Evolutionary conservation across 306 rosid species (phyloP).

Genomic region (Herpetospermum pedunculosum): DNA sequence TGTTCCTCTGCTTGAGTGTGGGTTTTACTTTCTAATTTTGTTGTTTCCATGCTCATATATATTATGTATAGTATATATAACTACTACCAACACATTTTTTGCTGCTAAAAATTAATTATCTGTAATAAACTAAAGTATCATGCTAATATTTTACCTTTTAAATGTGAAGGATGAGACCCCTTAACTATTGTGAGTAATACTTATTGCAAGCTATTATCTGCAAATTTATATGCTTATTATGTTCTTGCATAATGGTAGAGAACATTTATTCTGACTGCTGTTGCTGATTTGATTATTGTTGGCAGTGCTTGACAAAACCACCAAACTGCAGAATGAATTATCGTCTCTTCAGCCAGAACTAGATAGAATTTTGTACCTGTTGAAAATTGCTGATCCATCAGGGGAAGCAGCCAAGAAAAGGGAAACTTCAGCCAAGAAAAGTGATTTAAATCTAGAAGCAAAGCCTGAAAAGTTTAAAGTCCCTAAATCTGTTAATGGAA

Average conservation of each 20-base stretch:
- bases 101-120: neutral
- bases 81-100: neutral
- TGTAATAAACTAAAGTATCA: neutral
- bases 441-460: conserved; percentile 44
- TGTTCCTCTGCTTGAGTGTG: neutral
- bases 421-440: conserved; percentile 51
- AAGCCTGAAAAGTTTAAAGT: conserved; percentile 28
- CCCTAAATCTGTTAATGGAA: conserved; percentile 26
- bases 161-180: neutral
- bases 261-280: conserved; percentile 7
- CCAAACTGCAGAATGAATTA: conserved; percentile 54
- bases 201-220: neutral
- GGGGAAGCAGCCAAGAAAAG: conserved; percentile 85
- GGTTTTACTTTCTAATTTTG: neutral
- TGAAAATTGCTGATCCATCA: conserved; percentile 90
- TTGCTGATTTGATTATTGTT: conserved; percentile 29
- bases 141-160: neutral
- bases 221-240: neutral
- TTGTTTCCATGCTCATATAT: neutral
- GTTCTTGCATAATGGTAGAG: conserved; percentile 1
- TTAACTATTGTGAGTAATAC: neutral
- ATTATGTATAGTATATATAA: neutral
- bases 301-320: conserved; percentile 59
- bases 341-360: conserved; percentile 69
- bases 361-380: conserved; percentile 63